Percentiles rank a stretch among this genome's conserved stretches.
phyloP scores from a whole-genome alignment of 1,284 basidiomycete species.

The Meripilus lineatus region DNA sequence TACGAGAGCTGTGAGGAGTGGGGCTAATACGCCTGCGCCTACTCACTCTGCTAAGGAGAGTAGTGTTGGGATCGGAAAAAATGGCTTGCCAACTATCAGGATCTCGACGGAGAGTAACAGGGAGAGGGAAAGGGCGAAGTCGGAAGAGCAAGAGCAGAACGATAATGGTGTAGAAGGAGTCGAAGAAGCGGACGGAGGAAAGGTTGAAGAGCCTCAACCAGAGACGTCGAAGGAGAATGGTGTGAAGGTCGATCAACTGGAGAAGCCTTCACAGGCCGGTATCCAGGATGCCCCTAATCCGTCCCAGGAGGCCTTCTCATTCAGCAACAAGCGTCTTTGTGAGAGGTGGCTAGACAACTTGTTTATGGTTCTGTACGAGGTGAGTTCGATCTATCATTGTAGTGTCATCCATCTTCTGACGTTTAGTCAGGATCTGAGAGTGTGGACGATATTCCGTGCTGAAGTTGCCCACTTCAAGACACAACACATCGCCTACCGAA shows the following conservation, averaged over 20 bases:
- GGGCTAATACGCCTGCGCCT: conserved; percentile 16
- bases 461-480: conserved; percentile 99
- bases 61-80: conserved; percentile 21
- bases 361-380: conserved; percentile 98
- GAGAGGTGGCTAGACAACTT: conserved; percentile 98
- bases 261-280: conserved; percentile 60
- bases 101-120: conserved; percentile 81
- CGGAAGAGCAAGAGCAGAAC: conserved; percentile 24
- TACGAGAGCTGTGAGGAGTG: conserved; percentile 49
- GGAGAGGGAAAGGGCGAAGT: conserved; percentile 38
- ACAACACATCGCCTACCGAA: conserved; percentile 94
- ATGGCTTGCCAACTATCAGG: conserved; percentile 78
- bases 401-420: not conserved
- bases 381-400: conserved; percentile 27
- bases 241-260: conserved; percentile 33
- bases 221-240: conserved; percentile 22
- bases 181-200: conserved; percentile 28
- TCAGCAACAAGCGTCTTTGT: conserved; percentile 95
- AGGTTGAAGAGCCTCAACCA: too few relatives aligned
- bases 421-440: conserved; percentile 76
- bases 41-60: conserved; percentile 19
- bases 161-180: too few relatives aligned
- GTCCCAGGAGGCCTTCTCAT: conserved; percentile 72
- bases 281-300: conserved; percentile 33
- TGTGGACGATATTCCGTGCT: conserved; percentile 99